Percentiles rank a stretch among this genome's conserved stretches.
Conservation (phyloP, 768 basidiomycete species). For the Coprinopsis marcescibilis region DNA sequence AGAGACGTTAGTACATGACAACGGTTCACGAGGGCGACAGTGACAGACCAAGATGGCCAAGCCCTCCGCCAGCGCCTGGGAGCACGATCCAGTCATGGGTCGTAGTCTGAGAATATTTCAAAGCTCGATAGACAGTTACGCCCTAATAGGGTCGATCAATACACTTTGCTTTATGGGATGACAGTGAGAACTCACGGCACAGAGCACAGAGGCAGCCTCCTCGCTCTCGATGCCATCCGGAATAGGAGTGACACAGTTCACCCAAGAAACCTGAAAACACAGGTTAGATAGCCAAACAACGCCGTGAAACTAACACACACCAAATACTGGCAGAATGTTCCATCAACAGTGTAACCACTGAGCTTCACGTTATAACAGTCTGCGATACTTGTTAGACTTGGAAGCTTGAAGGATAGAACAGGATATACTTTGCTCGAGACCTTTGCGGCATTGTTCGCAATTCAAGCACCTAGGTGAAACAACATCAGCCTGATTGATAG, state of each 20-base stretch:
- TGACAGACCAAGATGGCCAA: constrained; percentile 66
- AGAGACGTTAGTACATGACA: neutral
- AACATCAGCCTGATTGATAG: neutral
- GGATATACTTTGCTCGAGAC: constrained; percentile 65
- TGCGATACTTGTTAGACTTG: constrained; percentile 14
- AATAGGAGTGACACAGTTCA: constrained; percentile 72
- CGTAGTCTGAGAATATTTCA: constrained; percentile 62
- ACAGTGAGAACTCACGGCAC: constrained; percentile 47
- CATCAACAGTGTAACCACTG: constrained; percentile 72
- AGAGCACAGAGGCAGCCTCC: constrained; percentile 70
- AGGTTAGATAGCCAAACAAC: neutral
- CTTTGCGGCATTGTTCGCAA: constrained; percentile 73
- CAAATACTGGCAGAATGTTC: constrained; percentile 70
- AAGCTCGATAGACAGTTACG: constrained; percentile 80
- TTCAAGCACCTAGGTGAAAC: constrained; percentile 42
- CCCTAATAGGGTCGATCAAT: constrained; percentile 37
- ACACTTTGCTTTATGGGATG: neutral
- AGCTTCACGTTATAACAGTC: constrained; percentile 55
- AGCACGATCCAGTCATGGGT: constrained; percentile 75
- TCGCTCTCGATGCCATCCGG: constrained; percentile 62
- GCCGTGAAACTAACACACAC: constrained; percentile 24
- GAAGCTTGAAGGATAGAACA: neutral
- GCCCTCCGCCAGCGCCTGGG: constrained; percentile 76
- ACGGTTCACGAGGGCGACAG: neutral
- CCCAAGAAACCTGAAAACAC: constrained; percentile 50